Percentiles rank a stretch among this genome's conserved stretches.
phyloP scores from a whole-genome alignment of 2,329 filamentous ascomycete genomes.

The Nothophaeocryptopus gaeumannii region DNA sequence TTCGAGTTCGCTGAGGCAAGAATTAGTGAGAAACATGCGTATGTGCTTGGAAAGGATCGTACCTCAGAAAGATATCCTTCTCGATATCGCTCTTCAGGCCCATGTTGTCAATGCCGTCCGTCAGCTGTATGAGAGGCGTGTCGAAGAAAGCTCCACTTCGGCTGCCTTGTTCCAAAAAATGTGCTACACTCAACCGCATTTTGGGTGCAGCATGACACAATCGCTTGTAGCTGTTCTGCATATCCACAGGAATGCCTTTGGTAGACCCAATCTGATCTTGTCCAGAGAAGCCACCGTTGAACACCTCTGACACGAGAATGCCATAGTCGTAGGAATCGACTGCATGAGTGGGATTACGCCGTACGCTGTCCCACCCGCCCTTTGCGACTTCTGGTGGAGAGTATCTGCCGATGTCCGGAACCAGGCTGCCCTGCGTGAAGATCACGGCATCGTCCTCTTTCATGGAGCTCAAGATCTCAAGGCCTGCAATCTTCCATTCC shows the following conservation, averaged over 20 bases:
- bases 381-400: slow-evolving; percentile 82
- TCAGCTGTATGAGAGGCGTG: slow-evolving; percentile 85
- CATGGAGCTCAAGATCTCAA: slow-evolving; percentile 89
- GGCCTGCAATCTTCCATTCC: slow-evolving; percentile 94
- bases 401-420: slow-evolving; percentile 82
- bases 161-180: slow-evolving; percentile 86
- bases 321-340: slow-evolving; percentile 87
- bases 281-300: slow-evolving; percentile 78
- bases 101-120: slow-evolving; percentile 87
- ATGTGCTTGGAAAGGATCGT: slow-evolving; percentile 17
- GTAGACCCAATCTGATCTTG: slow-evolving; percentile 79
- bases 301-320: slow-evolving; percentile 81
- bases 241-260: slow-evolving; percentile 78
- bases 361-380: slow-evolving; percentile 87
- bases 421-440: slow-evolving; percentile 82
- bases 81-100: slow-evolving; percentile 84
- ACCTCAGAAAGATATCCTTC: slow-evolving; percentile 78
- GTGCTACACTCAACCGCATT: slow-evolving; percentile 73
- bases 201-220: slow-evolving; percentile 88
- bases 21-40: not conserved
- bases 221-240: slow-evolving; percentile 89
- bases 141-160: slow-evolving; percentile 85
- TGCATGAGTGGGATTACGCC: slow-evolving; percentile 74
- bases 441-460: slow-evolving; percentile 95
- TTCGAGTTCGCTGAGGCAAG: slow-evolving; percentile 66